These are phyloP conservation scores for Monilinia aucupariae DNA, from an alignment of 2,329 filamentous ascomycete genomes.

Conservation along the genomic window DNA sequence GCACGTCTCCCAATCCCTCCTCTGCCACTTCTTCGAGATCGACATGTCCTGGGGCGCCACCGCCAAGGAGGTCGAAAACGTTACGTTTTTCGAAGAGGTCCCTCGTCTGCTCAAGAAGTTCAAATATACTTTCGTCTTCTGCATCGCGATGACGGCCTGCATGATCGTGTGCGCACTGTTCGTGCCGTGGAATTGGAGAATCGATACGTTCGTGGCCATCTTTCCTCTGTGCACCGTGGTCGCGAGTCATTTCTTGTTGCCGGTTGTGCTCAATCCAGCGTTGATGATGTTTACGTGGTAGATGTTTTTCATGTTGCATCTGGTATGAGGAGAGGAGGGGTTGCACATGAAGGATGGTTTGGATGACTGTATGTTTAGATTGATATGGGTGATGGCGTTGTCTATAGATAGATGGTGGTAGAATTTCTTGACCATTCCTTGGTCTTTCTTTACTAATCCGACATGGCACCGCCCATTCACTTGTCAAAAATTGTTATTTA, in stretches of 20 bases:
- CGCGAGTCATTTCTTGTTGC: constrained; percentile 63
- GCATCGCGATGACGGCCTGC: constrained; percentile 50
- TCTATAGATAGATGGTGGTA: background rate
- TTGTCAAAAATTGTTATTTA: background rate
- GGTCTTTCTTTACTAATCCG: background rate
- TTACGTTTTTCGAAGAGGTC: constrained; percentile 80
- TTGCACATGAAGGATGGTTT: background rate
- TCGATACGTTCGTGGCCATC: constrained; percentile 69
- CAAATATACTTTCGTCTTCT: constrained; percentile 43
- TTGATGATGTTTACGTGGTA: constrained; percentile 75
- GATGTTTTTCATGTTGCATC: background rate
- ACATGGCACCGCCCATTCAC: background rate
- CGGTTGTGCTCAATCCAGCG: constrained; percentile 68
- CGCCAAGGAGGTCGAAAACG: constrained; percentile 73
- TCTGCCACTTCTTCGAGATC: constrained; percentile 79
- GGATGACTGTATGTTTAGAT: background rate
- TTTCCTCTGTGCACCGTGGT: constrained; percentile 68
- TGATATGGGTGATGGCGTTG: constrained; percentile 9
- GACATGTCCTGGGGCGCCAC: constrained; percentile 85
- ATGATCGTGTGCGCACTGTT: constrained; percentile 58
- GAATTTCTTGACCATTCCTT: background rate
- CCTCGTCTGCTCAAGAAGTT: constrained; percentile 73
- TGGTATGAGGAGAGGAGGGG: too few relatives aligned
- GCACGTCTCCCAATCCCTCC: constrained; percentile 72
- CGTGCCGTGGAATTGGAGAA: constrained; percentile 60